These are phyloP conservation scores for Cylindrodendrum hubeiense DNA, from an alignment of 2,329 filamentous ascomycete genomes.

Conservation along the genomic window DNA sequence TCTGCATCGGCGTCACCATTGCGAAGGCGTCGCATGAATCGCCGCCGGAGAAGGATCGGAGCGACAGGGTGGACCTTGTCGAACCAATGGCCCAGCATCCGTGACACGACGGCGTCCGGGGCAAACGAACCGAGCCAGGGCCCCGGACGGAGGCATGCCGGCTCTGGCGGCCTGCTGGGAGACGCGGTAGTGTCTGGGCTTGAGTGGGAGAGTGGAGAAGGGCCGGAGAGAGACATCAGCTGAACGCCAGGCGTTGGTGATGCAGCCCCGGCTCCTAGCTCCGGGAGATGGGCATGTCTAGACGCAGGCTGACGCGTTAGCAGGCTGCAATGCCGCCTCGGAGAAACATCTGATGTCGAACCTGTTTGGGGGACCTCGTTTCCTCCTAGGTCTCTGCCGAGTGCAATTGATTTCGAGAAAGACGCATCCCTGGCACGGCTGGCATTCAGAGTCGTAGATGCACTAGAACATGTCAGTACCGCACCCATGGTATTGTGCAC, in stretches of 20 bases:
- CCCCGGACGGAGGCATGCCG: background rate
- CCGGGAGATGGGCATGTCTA: constrained; percentile 25
- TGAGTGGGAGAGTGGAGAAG: constrained; percentile 12
- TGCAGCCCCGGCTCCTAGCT: background rate
- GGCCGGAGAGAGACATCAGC: constrained; percentile 9
- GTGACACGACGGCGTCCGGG: constrained; percentile 23
- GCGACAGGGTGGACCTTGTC: constrained; percentile 50
- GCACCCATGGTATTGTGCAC: background rate
- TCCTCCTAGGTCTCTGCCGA: constrained; percentile 34
- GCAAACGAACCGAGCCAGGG: constrained; percentile 36
- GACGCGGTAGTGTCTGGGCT: constrained; percentile 18
- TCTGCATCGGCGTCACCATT: constrained; percentile 42
- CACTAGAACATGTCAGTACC: constrained; percentile 27
- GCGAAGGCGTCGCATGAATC: constrained; percentile 45
- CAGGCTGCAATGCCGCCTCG: background rate
- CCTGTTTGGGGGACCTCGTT: constrained; percentile 41
- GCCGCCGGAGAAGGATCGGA: constrained; percentile 49
- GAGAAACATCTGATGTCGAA: too few relatives aligned
- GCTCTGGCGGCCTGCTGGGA: background rate
- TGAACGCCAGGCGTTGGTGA: background rate
- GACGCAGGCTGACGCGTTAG: background rate
- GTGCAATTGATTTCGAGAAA: constrained; percentile 37
- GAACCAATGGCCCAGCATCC: constrained; percentile 51
- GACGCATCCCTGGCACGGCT: constrained; percentile 33
- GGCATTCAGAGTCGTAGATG: constrained; percentile 22